Evolutionary conservation across 768 basidiomycete species (phyloP), one percentile per base, ranked within the genome.

Genomic region (Kwoniella mangroviensis): DNA sequence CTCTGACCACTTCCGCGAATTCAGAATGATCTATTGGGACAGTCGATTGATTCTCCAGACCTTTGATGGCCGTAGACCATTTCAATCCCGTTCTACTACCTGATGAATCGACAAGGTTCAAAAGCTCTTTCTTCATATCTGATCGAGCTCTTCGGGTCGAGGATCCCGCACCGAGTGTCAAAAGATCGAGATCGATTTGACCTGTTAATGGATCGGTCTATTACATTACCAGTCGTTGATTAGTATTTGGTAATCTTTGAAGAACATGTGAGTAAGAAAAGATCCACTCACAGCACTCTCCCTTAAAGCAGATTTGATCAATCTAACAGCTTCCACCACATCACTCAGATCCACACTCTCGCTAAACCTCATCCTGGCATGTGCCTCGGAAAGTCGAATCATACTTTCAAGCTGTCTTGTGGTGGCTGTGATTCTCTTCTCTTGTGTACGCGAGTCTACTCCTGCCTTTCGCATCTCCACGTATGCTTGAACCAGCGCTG

Each of bases 391-490:
- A 28, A 99, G 88, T 5, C 95, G 91, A 78, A 99, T 97, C 89
- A 99, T 92, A 75, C 90, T 92, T 84, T 99, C 97, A 17, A 99
- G 88, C 83, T 99, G 96, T 59, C 97, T 89, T 0, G 97, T 98
- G 41, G 97, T 98, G 0, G 97, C 97, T 0, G 97, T 99, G 83
- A 99, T 99, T 13, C 96, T 90, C 80, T 92, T 92, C 83, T 98
- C 96, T 69, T 88, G 88, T 1, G 89, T 88, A 19, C 93, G 90
- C 1, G 93, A 90, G 81, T 98, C 96, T 65, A 90, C 79, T 22
- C 96, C 96, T 77, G 92, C 90, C 78, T 91, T 91, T 61, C 97
- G 91, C 87, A 99, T 92, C 72, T 92, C 91, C 67, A 97, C 94
- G 84, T 99, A 99, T 41, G 91, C 90, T 4, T 86, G 84, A 21